Evolutionary conservation across 1,284 basidiomycete species (phyloP), one percentile per base, ranked within the genome.

Genomic region (Microbotryum saponariae): DNA sequence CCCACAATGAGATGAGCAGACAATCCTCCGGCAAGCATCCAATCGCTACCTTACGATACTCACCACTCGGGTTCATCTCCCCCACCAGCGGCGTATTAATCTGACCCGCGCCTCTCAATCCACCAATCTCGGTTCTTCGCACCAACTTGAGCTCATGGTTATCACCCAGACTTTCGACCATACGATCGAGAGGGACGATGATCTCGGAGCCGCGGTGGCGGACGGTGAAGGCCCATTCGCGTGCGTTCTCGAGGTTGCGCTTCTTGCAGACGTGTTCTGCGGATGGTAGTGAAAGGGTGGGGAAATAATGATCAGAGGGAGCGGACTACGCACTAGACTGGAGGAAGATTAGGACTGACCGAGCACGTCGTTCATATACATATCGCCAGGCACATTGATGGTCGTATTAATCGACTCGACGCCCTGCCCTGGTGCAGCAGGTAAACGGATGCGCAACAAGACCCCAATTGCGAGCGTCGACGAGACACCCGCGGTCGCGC

Each of bases 301-400:
- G 21, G 48, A 18, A 53, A 23, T 23, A n/a, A 29, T 27, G 37
- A 12, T 49, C 25, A 53, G 31, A 44, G 27, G 50, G 51, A 70
- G 31, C 31, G 31, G 31, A 31, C 31, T 10, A 31, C 31, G 31
- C 46, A 9, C 31, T 73, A 56, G 20, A 74, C 62, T 73, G 25
- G n/a, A 12, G 10, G 20, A 42, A 18, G 29, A n/a, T n/a, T 44
- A 33, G 21, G 4, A 73, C 65, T 69, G 67, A 69, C 97, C 93
- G 46, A 97, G 82, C 1, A 93, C 89, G 75, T 99, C 93, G 60
- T 91, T 89, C 81, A 97, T 87, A 76, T 97, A 98, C 86, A 91
- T 96, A n/a, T 90, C 91, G 18, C 87, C 83, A 4, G 90, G 71
- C 16, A 77, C 74, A 44, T 76, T 70, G 16, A 78, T 55, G n/a